Conservation (phyloP, 768 basidiomycete genomes). For the Lyophyllum shimeji region DNA sequence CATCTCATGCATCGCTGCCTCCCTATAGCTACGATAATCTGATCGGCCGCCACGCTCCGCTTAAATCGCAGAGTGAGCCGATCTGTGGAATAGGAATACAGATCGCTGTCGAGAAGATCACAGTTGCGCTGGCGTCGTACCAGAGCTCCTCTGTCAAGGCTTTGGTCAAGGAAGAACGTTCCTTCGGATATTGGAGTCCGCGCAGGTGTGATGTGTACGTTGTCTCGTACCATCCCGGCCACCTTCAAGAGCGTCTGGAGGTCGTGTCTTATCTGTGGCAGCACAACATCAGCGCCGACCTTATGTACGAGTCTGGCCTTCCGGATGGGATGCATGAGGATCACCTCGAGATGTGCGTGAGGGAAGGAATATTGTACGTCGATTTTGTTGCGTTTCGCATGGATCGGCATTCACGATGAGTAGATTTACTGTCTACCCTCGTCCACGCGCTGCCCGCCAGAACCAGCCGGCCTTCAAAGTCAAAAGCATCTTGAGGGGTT, state of each 20-base stretch:
- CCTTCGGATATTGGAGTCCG: slow-evolving; percentile 91
- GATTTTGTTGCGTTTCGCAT: slow-evolving; percentile 19
- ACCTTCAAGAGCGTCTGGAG: slow-evolving; percentile 76
- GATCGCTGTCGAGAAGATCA: slow-evolving; percentile 78
- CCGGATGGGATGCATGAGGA: slow-evolving; percentile 63
- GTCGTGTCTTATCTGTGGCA: slow-evolving; percentile 77
- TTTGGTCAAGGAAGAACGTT: slow-evolving; percentile 74
- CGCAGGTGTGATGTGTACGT: slow-evolving; percentile 86
- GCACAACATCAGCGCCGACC: slow-evolving; percentile 79
- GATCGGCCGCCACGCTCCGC: slow-evolving; percentile 57
- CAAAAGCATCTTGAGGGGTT: slow-evolving; percentile 78
- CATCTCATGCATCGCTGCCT: not conserved
- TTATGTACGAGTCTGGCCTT: slow-evolving; percentile 82
- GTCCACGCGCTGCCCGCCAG: slow-evolving; percentile 53
- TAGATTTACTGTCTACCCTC: slow-evolving; percentile 45
- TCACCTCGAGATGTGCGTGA: slow-evolving; percentile 62
- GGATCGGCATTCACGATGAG: not conserved
- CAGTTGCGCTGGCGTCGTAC: slow-evolving; percentile 62
- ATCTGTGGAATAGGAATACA: slow-evolving; percentile 74
- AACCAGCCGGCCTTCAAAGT: slow-evolving; percentile 77
- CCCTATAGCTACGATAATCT: slow-evolving; percentile 66
- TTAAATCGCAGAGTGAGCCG: slow-evolving; percentile 51
- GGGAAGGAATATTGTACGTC: slow-evolving; percentile 78
- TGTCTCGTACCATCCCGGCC: slow-evolving; percentile 73
- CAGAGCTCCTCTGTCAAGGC: slow-evolving; percentile 69